phyloP scores from a whole-genome alignment of 2,329 filamentous ascomycete genomes.

The Penicillium sclerotiorum region DNA sequence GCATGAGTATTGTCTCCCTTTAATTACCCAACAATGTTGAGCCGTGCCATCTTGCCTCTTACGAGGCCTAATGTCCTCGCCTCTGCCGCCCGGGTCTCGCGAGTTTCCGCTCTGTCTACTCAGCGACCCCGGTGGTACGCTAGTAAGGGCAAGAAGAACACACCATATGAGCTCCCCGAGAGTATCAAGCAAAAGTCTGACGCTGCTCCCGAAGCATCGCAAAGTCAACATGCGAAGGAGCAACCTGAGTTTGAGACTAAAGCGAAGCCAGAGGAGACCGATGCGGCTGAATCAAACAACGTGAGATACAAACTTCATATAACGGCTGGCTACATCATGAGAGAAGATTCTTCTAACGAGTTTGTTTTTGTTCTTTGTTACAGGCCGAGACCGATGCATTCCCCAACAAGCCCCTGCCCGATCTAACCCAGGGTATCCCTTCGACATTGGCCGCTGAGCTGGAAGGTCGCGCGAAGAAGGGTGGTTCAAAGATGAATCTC shows the following conservation, averaged over 20 bases:
- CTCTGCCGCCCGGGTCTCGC: constrained; percentile 38
- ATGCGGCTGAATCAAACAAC: constrained; percentile 30
- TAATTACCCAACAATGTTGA: constrained; percentile 43
- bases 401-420: constrained; percentile 72
- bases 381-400: constrained; percentile 25
- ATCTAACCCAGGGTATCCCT: constrained; percentile 91
- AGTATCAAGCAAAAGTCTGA: constrained; percentile 23
- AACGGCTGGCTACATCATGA: no score
- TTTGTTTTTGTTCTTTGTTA: background rate
- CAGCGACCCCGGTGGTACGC: constrained; percentile 43
- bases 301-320: constrained; percentile 24
- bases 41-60: constrained; percentile 48
- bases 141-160: constrained; percentile 38
- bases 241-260: constrained; percentile 44
- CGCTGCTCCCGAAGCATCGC: constrained; percentile 16
- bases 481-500: constrained; percentile 50
- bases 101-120: constrained; percentile 35
- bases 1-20: constrained; percentile 6
- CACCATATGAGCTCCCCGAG: constrained; percentile 40
- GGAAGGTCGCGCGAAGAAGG: constrained; percentile 46
- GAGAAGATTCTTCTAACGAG: constrained; percentile 1
- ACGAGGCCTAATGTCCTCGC: constrained; percentile 45
- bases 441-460: constrained; percentile 84
- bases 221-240: constrained; percentile 33
- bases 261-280: constrained; percentile 34